Percentiles rank a stretch among this genome's conserved stretches.
These are phyloP conservation scores for Paxillus involutus DNA, from an alignment of 768 basidiomycete species.

Conservation along the genomic window DNA sequence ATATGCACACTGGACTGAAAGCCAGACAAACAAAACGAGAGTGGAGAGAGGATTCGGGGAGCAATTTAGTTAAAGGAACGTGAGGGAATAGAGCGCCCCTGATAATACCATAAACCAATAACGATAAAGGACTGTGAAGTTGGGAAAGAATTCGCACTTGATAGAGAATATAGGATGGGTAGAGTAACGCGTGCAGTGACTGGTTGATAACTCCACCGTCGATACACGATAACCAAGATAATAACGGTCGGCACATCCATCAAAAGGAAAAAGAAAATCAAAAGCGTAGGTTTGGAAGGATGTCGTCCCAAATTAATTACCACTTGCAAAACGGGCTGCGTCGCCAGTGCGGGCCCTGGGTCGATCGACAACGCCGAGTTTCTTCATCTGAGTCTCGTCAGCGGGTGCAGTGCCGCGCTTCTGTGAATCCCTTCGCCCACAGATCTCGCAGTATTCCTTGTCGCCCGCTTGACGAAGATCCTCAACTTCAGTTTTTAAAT, in stretches of 20 bases:
- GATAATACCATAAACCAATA: conserved; percentile 30
- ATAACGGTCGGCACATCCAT: conserved; percentile 12
- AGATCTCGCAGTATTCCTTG: conserved; percentile 53
- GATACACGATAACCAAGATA: conserved; percentile 14
- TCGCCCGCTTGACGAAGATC: conserved; percentile 45
- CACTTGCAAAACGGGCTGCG: conserved; percentile 59
- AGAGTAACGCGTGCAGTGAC: conserved; percentile 10
- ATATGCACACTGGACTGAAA: conserved; percentile 25
- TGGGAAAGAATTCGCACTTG: conserved; percentile 8
- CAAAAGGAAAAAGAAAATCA: conserved; percentile 12
- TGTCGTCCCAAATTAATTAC: conserved; percentile 16
- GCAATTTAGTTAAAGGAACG: conserved; percentile 20
- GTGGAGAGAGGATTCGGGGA: not conserved
- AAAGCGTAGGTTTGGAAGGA: conserved; percentile 2
- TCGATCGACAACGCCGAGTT: conserved; percentile 52
- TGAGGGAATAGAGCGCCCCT: conserved; percentile 17
- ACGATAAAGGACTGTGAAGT: conserved; percentile 1
- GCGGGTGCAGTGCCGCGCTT: conserved; percentile 7
- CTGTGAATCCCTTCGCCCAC: conserved; percentile 50
- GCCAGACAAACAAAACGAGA: conserved; percentile 26
- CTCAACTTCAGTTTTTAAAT: conserved; percentile 69
- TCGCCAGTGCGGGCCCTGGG: conserved; percentile 70
- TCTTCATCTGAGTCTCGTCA: conserved; percentile 24
- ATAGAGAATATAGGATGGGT: conserved; percentile 9
- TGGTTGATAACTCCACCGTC: conserved; percentile 4